Percentiles rank a stretch among this genome's conserved stretches.
phyloP scores from a whole-genome alignment of 2,329 filamentous ascomycete species.

The Arthrobotrys entomopaga region DNA sequence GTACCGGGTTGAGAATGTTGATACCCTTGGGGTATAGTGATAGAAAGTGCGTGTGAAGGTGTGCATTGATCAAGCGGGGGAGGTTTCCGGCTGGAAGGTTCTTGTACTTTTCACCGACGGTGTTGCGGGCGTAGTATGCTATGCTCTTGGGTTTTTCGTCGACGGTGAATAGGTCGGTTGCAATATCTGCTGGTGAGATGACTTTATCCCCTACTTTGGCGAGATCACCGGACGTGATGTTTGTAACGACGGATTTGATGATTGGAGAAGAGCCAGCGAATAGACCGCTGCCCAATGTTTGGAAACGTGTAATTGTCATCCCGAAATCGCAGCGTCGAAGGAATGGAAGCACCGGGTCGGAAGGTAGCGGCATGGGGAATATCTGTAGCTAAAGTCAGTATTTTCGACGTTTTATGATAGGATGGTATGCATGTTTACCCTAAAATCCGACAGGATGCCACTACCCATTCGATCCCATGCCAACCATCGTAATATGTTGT shows the following conservation, averaged over 20 bases:
- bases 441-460: constrained; percentile 79
- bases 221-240: constrained; percentile 62
- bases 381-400: constrained; percentile 64
- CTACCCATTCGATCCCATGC: constrained; percentile 92
- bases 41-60: constrained; percentile 87
- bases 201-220: constrained; percentile 63
- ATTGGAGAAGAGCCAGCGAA: constrained; percentile 66
- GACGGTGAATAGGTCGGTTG: constrained; percentile 61
- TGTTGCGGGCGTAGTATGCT: constrained; percentile 77
- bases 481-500: constrained; percentile 83
- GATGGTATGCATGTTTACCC: constrained; percentile 56
- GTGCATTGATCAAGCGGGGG: constrained; percentile 80
- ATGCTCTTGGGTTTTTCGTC: constrained; percentile 75
- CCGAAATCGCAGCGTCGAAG: constrained; percentile 81
- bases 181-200: constrained; percentile 59
- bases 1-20: constrained; percentile 80
- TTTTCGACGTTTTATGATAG: not conserved
- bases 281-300: constrained; percentile 75
- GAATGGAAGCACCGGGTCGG: constrained; percentile 76
- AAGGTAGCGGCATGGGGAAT: constrained; percentile 81
- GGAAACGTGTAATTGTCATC: constrained; percentile 74
- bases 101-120: constrained; percentile 74
- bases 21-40: constrained; percentile 80
- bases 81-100: constrained; percentile 69
- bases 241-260: constrained; percentile 66